Evolutionary conservation across 768 basidiomycete species (phyloP).

Genomic region (Grammothele lineata): DNA sequence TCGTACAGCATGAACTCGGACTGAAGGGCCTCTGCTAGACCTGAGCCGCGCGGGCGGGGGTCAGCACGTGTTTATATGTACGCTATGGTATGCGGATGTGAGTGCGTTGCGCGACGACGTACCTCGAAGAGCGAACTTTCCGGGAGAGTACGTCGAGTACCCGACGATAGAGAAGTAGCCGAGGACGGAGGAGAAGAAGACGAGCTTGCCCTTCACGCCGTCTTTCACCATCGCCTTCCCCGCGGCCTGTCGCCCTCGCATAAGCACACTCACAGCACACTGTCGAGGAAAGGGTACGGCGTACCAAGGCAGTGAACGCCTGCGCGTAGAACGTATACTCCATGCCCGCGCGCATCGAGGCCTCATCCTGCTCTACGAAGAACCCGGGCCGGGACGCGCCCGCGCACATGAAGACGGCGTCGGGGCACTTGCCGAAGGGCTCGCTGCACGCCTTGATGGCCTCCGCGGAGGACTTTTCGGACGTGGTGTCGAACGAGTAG

Average conservation of each 20-base stretch:
- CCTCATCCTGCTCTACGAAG: conserved; percentile 65
- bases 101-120: no score
- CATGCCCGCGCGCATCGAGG: conserved; percentile 55
- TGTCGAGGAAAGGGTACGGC: conserved; percentile 12
- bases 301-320: conserved; percentile 49
- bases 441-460: conserved; percentile 61
- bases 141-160: conserved; percentile 75
- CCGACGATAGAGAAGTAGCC: conserved; percentile 76
- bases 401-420: conserved; percentile 77
- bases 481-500: conserved; percentile 63
- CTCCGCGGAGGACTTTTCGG: conserved; percentile 45
- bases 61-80: no score
- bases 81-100: no score
- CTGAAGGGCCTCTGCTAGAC: conserved; percentile 78
- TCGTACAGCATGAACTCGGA: conserved; percentile 76
- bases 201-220: conserved; percentile 61
- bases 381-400: conserved; percentile 69
- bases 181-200: conserved; percentile 71
- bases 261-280: neutral
- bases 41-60: conserved; percentile 35
- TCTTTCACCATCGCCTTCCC: conserved; percentile 58
- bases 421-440: conserved; percentile 58
- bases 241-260: conserved; percentile 58
- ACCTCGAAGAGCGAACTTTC: conserved; percentile 87
- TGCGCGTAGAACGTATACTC: conserved; percentile 53